Percentiles rank a stretch among this genome's conserved stretches.
Evolutionary conservation across 306 rosid species (phyloP).

Genomic region (Albizia julibrissin): DNA sequence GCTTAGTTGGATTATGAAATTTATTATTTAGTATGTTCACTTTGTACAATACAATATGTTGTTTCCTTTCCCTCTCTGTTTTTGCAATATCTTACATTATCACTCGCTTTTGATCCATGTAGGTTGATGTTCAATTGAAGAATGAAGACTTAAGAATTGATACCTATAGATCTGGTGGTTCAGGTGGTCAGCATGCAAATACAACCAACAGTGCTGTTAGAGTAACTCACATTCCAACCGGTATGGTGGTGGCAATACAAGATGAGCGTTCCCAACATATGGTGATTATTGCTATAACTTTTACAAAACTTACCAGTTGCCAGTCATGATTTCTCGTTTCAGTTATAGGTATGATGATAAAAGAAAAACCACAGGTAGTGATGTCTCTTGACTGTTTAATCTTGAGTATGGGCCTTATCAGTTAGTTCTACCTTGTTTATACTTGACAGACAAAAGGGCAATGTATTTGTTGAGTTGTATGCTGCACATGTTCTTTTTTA

Average conservation of each 20-base stretch:
- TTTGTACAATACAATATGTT: neutral
- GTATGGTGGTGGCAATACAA: constrained; percentile 80
- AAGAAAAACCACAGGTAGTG: neutral
- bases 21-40: constrained; percentile 6
- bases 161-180: constrained; percentile 86
- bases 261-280: constrained; percentile 94
- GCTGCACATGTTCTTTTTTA: neutral
- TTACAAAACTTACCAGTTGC: neutral
- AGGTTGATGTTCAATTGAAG: constrained; percentile 92
- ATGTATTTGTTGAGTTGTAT: neutral
- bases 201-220: constrained; percentile 96
- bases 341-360: neutral
- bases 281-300: constrained; percentile 43
- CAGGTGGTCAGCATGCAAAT: constrained; percentile 98
- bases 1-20: constrained; percentile 10
- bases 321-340: neutral
- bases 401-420: neutral
- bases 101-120: constrained; percentile 30
- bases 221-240: constrained; percentile 80
- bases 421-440: neutral
- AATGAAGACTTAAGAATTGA: constrained; percentile 85
- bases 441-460: neutral
- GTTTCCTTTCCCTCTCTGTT: constrained; percentile 4
- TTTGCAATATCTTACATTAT: constrained; percentile 10
- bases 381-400: neutral